Conservation (phyloP, 805 yeast species). For the Yarrowia deformans region DNA sequence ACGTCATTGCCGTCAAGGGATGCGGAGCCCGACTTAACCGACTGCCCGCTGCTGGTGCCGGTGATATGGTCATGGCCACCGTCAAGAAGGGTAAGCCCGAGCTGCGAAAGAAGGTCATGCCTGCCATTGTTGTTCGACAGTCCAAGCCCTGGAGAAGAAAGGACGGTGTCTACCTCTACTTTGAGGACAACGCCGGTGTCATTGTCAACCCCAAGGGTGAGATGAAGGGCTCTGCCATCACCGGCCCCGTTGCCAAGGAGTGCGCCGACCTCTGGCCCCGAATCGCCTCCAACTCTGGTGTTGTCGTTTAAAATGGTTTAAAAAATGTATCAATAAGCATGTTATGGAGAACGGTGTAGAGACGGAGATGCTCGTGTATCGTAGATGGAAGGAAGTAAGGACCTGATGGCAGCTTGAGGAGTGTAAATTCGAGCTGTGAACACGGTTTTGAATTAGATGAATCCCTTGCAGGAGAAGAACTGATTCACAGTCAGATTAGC, state of each 20-base stretch:
- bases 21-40: constrained; percentile 99
- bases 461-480: no score
- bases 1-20: constrained; percentile 98
- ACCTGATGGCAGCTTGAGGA: no score
- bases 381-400: no score
- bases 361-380: no score
- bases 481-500: no score
- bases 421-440: no score
- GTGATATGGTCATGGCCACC: constrained; percentile 86
- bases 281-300: constrained; percentile 99
- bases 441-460: no score
- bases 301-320: constrained; percentile 79
- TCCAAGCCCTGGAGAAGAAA: constrained; percentile 99
- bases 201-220: constrained; percentile 99
- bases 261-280: constrained; percentile 99
- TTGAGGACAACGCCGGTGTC: constrained; percentile 99
- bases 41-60: constrained; percentile 99
- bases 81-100: constrained; percentile 99
- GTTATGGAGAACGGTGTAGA: not conserved
- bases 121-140: constrained; percentile 99
- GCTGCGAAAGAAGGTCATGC: constrained; percentile 99
- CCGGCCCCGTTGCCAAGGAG: constrained; percentile 99
- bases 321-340: constrained; percentile 39
- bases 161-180: constrained; percentile 99
- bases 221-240: constrained; percentile 99